Percentiles rank a stretch among this genome's conserved stretches.
phyloP scores from a whole-genome alignment of 345 rosid genomes.

The Kernera saxatilis region DNA sequence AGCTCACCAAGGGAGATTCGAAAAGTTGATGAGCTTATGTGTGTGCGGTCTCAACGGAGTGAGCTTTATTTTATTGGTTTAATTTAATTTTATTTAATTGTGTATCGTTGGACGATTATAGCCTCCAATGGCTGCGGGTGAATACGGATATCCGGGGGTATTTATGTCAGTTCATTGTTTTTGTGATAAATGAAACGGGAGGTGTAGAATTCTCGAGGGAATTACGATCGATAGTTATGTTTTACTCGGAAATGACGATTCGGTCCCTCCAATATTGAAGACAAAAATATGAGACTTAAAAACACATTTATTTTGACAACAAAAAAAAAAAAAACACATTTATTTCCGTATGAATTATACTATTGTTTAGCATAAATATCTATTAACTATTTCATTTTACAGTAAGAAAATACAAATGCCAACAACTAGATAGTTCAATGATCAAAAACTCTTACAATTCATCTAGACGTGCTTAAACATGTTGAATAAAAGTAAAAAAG shows the following conservation, averaged over 20 bases:
- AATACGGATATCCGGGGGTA: slow-evolving; percentile 21
- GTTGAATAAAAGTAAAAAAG: background rate
- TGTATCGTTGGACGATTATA: background rate
- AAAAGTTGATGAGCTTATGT: background rate
- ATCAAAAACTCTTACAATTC: no score
- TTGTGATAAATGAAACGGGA: slow-evolving; percentile 20
- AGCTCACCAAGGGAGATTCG: background rate
- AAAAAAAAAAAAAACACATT: background rate
- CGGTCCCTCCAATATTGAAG: background rate
- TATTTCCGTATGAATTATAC: background rate
- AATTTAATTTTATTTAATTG: background rate
- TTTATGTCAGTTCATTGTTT: background rate
- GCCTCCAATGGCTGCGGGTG: background rate
- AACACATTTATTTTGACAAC: background rate
- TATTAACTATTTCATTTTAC: background rate
- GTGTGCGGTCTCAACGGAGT: slow-evolving; percentile 22
- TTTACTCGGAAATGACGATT: background rate
- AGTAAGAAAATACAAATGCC: background rate
- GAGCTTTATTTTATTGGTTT: no score
- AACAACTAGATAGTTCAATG: background rate
- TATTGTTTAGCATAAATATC: background rate
- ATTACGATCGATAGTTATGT: slow-evolving; percentile 19
- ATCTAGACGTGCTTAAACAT: no score
- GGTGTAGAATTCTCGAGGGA: slow-evolving; percentile 24
- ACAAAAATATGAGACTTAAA: no score